Evolutionary conservation across 2,329 filamentous ascomycete species (phyloP).

Genomic region (Ophiocordyceps sinensis): DNA sequence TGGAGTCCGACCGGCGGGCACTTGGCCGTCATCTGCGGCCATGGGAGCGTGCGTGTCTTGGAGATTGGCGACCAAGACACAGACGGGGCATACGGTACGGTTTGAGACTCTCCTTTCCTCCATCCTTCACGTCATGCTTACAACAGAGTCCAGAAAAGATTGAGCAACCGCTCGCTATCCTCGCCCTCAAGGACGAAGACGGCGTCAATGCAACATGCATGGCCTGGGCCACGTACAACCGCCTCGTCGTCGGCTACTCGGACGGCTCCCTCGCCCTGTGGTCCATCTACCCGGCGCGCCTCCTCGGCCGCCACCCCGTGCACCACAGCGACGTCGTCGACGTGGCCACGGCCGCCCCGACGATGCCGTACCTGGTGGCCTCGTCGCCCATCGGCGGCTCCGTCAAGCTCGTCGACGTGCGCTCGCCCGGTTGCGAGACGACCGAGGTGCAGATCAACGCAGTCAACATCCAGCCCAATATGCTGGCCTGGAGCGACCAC

Average conservation of each 20-base stretch:
- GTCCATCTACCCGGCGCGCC: constrained; percentile 34
- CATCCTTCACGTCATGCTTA: neutral
- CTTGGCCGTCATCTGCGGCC: constrained; percentile 34
- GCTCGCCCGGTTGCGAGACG: constrained; percentile 34
- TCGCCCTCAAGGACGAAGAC: constrained; percentile 31
- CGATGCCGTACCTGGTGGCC: constrained; percentile 39
- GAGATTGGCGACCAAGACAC: constrained; percentile 13
- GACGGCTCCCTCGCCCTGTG: constrained; percentile 43
- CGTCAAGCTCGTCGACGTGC: constrained; percentile 36
- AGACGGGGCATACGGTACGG: constrained; percentile 26
- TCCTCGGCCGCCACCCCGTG: constrained; percentile 36
- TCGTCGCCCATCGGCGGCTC: constrained; percentile 40
- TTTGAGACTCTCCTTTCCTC: neutral
- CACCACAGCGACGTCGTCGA: constrained; percentile 40
- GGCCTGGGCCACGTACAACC: constrained; percentile 40
- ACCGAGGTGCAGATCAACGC: constrained; percentile 37
- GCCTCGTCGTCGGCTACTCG: constrained; percentile 38
- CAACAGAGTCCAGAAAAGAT: constrained; percentile 27
- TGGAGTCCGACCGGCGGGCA: constrained; percentile 38
- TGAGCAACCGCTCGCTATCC: constrained; percentile 25
- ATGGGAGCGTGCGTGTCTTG: constrained; percentile 35
- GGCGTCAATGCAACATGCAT: constrained; percentile 35
- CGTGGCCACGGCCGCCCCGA: constrained; percentile 40
- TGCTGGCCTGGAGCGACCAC: constrained; percentile 40
- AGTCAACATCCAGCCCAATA: constrained; percentile 36